These are phyloP conservation scores for Dinochytrium kinnereticum DNA, from an alignment of 371 early-diverging fungal species.

Conservation along the genomic window DNA sequence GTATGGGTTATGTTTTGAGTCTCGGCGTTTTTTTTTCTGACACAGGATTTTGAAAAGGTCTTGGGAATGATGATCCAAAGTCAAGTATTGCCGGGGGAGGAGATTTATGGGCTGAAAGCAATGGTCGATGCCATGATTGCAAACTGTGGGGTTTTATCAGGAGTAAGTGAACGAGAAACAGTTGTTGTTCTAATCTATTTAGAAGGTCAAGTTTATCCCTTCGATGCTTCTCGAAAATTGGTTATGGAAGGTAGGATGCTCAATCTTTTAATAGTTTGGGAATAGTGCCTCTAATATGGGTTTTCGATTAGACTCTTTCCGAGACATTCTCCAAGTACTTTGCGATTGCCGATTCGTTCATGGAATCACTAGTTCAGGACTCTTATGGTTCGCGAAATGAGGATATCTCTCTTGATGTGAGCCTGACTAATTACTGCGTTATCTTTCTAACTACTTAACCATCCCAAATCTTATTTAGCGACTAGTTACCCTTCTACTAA, in stretches of 20 bases:
- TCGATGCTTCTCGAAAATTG: neutral
- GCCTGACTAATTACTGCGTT: too few species aligned
- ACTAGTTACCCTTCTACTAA: neutral
- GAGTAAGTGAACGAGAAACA: too few species aligned
- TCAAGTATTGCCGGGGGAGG: neutral
- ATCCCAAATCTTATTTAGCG: too few species aligned
- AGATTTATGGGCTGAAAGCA: neutral
- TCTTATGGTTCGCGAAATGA: neutral
- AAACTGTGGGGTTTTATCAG: neutral
- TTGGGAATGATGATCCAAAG: neutral
- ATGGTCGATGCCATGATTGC: neutral
- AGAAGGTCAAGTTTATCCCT: slow-evolving; percentile 3
- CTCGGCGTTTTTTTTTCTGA: neutral
- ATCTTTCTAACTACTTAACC: neutral
- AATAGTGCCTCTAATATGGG: neutral
- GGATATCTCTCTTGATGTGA: neutral
- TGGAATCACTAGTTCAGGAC: neutral
- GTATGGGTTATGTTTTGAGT: neutral
- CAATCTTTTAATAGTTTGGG: neutral
- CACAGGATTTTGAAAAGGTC: neutral
- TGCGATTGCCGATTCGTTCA: neutral
- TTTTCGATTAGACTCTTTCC: neutral
- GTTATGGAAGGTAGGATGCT: slow-evolving; percentile 9
- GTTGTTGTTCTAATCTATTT: too few species aligned
- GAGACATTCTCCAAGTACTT: neutral